These are phyloP conservation scores for Leishmania gerbilli DNA, from an alignment of 208 protist genomes.

Conservation along the genomic window DNA sequence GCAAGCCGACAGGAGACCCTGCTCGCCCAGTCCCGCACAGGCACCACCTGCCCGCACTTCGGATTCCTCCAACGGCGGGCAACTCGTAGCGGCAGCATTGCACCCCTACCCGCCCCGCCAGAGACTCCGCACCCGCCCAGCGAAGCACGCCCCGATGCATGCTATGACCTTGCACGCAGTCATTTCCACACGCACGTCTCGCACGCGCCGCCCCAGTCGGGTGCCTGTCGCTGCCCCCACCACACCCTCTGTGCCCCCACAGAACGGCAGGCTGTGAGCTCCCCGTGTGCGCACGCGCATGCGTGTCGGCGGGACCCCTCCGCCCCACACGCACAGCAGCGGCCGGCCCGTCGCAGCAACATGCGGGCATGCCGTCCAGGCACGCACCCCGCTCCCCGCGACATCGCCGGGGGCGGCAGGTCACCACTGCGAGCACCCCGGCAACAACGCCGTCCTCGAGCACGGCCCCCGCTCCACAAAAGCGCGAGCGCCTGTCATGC, in stretches of 20 bases:
- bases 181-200: background rate
- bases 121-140: background rate
- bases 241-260: background rate
- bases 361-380: background rate
- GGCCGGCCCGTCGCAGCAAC: background rate
- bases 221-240: background rate
- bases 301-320: no score
- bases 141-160: background rate
- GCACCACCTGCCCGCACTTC: background rate
- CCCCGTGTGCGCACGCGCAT: no score
- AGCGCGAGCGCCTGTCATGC: background rate
- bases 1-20: background rate
- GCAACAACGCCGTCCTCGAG: background rate
- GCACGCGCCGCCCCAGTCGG: background rate
- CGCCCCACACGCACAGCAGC: background rate
- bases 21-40: background rate
- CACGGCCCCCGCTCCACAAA: background rate
- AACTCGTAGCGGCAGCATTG: background rate
- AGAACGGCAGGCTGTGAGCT: background rate
- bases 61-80: background rate
- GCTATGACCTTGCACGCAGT: background rate
- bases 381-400: no score
- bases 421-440: background rate
- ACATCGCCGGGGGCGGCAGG: background rate
- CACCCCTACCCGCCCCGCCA: background rate